These are phyloP conservation scores for Tricharina praecox DNA, from an alignment of 495 filamentous ascomycete genomes.

Conservation along the genomic window DNA sequence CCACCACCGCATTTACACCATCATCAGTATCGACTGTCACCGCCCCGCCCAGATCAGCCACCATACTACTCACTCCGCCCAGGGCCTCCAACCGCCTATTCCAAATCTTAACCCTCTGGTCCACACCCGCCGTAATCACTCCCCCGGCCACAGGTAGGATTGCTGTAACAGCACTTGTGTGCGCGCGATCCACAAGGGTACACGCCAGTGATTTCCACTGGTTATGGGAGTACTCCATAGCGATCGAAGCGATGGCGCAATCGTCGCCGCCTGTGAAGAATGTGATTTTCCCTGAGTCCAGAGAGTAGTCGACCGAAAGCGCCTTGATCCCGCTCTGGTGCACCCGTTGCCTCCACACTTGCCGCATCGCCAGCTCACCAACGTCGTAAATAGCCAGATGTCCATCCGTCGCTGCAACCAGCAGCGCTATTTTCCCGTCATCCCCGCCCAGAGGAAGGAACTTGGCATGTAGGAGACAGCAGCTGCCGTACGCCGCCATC, in stretches of 20 bases:
- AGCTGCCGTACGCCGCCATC: constrained; percentile 50
- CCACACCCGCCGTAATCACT: constrained; percentile 54
- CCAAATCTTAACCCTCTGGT: constrained; percentile 72
- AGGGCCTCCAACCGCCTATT: constrained; percentile 24
- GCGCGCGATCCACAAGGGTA: constrained; percentile 46
- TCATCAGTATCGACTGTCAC: not conserved
- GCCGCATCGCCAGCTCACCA: not conserved
- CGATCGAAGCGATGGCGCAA: constrained; percentile 9
- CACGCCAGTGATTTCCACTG: not conserved
- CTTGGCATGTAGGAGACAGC: constrained; percentile 34
- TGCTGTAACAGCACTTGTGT: constrained; percentile 64
- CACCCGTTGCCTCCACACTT: constrained; percentile 6
- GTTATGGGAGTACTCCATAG: not conserved
- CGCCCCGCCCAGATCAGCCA: constrained; percentile 15
- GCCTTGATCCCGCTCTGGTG: constrained; percentile 19
- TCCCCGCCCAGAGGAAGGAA: constrained; percentile 32
- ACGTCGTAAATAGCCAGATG: constrained; percentile 29
- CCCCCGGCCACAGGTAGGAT: constrained; percentile 33
- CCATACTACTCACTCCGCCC: constrained; percentile 35
- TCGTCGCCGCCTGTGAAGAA: constrained; percentile 21
- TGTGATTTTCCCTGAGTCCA: not conserved
- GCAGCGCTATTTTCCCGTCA: constrained; percentile 16
- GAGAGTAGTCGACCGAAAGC: not conserved
- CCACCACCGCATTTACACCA: constrained; percentile 22
- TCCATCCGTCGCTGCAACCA: constrained; percentile 35